A percentile compares a stretch with the other conserved stretches of the same genome.
Evolutionary conservation across 345 rosid species (phyloP).

Genomic region (Populus simonii): DNA sequence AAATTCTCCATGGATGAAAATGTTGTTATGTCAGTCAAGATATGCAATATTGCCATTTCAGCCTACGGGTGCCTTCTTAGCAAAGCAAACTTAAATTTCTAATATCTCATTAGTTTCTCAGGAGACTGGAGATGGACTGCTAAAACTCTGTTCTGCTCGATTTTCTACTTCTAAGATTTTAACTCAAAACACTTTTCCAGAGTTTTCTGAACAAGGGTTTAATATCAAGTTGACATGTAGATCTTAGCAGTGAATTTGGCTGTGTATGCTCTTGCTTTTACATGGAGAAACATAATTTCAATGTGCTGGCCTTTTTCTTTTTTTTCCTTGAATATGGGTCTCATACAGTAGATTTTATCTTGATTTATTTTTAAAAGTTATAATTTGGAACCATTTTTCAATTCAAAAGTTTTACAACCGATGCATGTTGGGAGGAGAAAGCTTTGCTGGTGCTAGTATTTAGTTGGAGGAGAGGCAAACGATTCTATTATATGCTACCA

Average conservation of each 20-base stretch:
- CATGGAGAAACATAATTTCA: background rate
- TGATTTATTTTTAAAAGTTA: background rate
- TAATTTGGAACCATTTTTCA: background rate
- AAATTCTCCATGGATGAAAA: background rate
- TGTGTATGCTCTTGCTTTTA: background rate
- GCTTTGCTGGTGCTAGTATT: background rate
- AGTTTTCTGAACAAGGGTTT: background rate
- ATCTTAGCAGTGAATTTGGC: background rate
- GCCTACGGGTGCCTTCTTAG: background rate
- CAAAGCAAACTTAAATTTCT: background rate
- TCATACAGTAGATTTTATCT: background rate
- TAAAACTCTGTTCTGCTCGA: background rate
- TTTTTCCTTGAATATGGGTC: background rate
- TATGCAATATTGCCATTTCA: background rate
- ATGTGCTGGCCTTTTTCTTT: background rate
- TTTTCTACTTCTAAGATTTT: background rate
- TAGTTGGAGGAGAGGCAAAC: background rate
- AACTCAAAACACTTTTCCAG: background rate
- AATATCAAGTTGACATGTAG: background rate
- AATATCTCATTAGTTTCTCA: background rate
- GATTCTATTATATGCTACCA: background rate
- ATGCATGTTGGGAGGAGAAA: background rate
- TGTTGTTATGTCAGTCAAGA: background rate
- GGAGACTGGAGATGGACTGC: background rate
- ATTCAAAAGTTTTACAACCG: too few species aligned